A percentile compares a stretch with the other conserved stretches of the same genome.
These are phyloP conservation scores for Solanum verrucosum DNA, from an alignment of 257 asterid genomes.

Conservation along the genomic window DNA sequence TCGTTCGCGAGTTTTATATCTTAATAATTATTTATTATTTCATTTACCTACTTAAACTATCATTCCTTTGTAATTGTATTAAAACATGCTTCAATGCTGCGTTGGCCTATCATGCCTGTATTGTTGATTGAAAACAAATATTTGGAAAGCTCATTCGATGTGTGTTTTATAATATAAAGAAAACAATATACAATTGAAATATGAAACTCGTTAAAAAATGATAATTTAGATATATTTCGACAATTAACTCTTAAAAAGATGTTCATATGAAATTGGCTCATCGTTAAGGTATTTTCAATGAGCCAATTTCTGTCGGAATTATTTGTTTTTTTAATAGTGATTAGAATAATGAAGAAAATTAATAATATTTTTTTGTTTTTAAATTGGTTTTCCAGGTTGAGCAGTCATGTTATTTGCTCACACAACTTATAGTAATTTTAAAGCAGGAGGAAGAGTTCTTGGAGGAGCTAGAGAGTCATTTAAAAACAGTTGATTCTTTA, in stretches of 20 bases:
- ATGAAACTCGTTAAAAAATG: not conserved
- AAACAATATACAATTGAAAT: not conserved
- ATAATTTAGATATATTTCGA: no score
- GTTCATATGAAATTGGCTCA: not conserved
- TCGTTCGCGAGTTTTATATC: not conserved
- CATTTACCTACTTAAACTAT: not conserved
- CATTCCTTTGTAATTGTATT: not conserved
- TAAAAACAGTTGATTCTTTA: slow-evolving; percentile 16
- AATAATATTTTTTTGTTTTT: not conserved
- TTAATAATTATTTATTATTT: not conserved
- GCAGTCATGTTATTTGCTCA: slow-evolving; percentile 37
- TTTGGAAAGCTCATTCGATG: no score
- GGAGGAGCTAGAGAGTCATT: slow-evolving; percentile 25
- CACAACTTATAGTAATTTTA: slow-evolving; percentile 43
- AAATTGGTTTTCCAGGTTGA: slow-evolving; percentile 28
- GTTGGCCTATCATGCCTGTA: not conserved
- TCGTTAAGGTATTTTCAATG: not conserved
- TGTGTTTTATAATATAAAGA: not conserved
- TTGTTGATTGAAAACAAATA: not conserved
- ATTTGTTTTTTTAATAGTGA: no score
- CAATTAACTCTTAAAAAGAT: not conserved
- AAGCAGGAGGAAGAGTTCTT: slow-evolving; percentile 35
- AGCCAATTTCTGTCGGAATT: not conserved
- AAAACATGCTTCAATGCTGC: not conserved
- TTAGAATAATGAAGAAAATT: not conserved